Conservation (phyloP, 2,329 filamentous ascomycete species). For the Ascochyta pisi region DNA sequence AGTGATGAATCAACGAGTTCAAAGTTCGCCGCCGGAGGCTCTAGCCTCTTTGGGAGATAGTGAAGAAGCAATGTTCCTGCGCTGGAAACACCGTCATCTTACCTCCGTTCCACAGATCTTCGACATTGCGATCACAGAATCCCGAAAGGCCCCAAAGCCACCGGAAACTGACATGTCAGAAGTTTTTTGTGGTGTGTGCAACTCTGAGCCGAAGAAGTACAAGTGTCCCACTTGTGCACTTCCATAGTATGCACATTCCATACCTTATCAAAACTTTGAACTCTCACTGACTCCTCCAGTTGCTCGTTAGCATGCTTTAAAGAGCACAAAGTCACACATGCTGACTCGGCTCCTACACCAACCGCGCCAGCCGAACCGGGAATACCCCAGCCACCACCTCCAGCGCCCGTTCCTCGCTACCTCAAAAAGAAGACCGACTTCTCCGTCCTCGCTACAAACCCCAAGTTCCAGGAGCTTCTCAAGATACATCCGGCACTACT, state of each 20-base stretch:
- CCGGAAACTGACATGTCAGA: slow-evolving; percentile 37
- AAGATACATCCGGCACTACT: slow-evolving; percentile 35
- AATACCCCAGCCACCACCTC: slow-evolving; percentile 36
- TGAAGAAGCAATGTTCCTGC: slow-evolving; percentile 19
- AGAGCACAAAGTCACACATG: slow-evolving; percentile 38
- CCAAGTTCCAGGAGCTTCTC: slow-evolving; percentile 37
- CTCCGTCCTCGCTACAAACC: slow-evolving; percentile 37
- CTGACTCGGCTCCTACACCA: slow-evolving; percentile 7
- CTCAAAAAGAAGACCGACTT: slow-evolving; percentile 42
- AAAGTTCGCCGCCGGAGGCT: slow-evolving; percentile 26
- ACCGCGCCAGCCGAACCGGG: slow-evolving; percentile 13
- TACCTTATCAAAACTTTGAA: background rate
- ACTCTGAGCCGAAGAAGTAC: slow-evolving; percentile 55
- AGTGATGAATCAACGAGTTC: slow-evolving; percentile 29
- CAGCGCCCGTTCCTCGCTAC: slow-evolving; percentile 41
- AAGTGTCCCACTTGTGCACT: slow-evolving; percentile 57
- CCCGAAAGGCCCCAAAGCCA: background rate
- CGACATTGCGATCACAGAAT: background rate
- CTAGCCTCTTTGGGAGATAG: slow-evolving; percentile 34
- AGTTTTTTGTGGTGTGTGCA: slow-evolving; percentile 53
- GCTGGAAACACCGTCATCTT: slow-evolving; percentile 8
- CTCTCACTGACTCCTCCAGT: slow-evolving; percentile 24
- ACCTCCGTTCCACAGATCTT: background rate
- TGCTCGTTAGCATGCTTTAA: slow-evolving; percentile 45
- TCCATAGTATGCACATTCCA: slow-evolving; percentile 51